phyloP scores from a whole-genome alignment of 768 basidiomycete genomes.

The Rhizopogon vulgaris region DNA sequence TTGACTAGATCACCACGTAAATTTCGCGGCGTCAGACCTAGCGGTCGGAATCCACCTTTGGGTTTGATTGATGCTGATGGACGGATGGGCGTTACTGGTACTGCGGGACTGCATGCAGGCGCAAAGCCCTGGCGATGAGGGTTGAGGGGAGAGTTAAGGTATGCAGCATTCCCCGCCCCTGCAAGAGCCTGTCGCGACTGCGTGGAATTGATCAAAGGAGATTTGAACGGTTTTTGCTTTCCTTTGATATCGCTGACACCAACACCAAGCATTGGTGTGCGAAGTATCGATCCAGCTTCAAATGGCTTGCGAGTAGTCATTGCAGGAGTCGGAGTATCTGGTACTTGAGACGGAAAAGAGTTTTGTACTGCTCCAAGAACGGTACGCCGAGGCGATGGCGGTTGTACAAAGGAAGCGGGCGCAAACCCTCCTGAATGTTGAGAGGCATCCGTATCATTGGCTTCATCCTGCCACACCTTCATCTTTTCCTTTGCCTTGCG shows the following conservation, averaged over 20 bases:
- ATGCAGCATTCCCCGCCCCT: conserved; percentile 27
- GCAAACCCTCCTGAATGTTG: neutral
- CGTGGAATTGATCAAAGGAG: conserved; percentile 31
- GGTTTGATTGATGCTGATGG: conserved; percentile 20
- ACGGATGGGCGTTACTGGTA: conserved; percentile 30
- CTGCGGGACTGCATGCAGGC: neutral
- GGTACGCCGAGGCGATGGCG: conserved; percentile 17
- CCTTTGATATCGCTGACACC: conserved; percentile 2
- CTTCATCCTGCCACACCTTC: conserved; percentile 42
- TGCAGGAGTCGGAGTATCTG: conserved; percentile 36
- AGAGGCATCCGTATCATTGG: conserved; percentile 11
- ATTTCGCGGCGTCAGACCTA: conserved; percentile 18
- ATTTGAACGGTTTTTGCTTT: conserved; percentile 37
- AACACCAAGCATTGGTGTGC: conserved; percentile 5
- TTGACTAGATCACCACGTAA: conserved; percentile 25
- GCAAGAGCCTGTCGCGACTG: conserved; percentile 3
- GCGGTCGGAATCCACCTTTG: conserved; percentile 10
- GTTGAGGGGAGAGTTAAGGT: conserved; percentile 16
- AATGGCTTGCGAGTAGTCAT: conserved; percentile 19
- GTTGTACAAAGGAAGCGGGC: conserved; percentile 4
- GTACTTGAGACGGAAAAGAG: conserved; percentile 19
- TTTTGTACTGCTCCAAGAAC: conserved; percentile 35
- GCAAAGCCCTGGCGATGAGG: conserved; percentile 2
- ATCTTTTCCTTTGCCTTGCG: conserved; percentile 49
- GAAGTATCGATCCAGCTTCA: conserved; percentile 13